Evolutionary conservation across 2,329 filamentous ascomycete genomes (phyloP), one percentile per base, ranked within the genome.

Genomic region (Epichloe gansuensis): DNA sequence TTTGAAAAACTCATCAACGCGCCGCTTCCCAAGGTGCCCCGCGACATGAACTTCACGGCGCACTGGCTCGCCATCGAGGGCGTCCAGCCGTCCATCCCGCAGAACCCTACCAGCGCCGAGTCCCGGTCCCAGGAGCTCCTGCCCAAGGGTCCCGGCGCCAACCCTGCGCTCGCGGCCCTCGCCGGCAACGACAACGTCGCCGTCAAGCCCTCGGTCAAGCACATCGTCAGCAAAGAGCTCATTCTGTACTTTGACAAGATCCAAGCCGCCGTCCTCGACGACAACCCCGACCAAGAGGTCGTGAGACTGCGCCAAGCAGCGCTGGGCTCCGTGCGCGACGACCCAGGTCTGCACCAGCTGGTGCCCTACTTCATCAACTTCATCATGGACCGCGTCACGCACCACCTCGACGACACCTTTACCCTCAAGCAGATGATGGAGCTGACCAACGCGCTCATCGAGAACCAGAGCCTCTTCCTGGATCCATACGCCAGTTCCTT

Each of bases 1-100:
- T 97, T 98, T 65, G 93, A 98, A 73, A 97, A 97, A 75, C 75
- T 98, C 59, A 96, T 98, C 67, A 98, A 98, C 71, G 90, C 90
- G 58, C 88, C 93, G 4, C 71, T 98, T 59, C 93, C 93, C 28
- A 96, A 94, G 69, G 91, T 98, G 34, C 93, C 93, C 37, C 79
- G 91, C 48, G 93, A 98, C 68, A 86, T 93, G 62, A 88, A 83
- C 56, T 91, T 96, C 65, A 15, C 63, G 91, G 93, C 88, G 55
- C 93, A 98, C 70, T 98, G 93, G 91, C 83, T 97, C 56, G 91
- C 93, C 23, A 89, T 98, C 48, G 93, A 98, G 75, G 93, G 93
- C 54, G 93, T 97, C 31, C 91, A 98, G 66, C 93, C 93, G 2
- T 88, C 90, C 0, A 96, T 97, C 61, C 90, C 91, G 2, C 91